These are phyloP conservation scores for Tulasnella sp. DNA, from an alignment of 768 basidiomycete genomes.

Conservation along the genomic window DNA sequence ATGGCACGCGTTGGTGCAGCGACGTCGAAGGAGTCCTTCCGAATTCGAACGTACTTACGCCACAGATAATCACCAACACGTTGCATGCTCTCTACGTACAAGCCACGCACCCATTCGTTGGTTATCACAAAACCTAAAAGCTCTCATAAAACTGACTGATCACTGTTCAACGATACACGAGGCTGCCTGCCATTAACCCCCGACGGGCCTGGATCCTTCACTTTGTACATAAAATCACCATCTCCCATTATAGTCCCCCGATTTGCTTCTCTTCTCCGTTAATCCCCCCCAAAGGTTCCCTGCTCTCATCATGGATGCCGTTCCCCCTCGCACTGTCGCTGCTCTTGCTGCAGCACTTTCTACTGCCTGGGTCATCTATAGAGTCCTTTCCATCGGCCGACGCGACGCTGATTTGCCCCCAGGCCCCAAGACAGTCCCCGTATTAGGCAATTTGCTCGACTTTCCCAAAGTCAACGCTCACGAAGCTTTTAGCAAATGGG, in stretches of 20 bases:
- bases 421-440: not conserved
- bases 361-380: not conserved
- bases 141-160: not conserved
- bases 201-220: not conserved
- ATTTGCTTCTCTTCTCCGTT: not conserved
- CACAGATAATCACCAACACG: not conserved
- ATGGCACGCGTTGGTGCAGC: no score
- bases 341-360: not conserved
- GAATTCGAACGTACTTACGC: not conserved
- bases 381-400: not conserved
- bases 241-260: not conserved
- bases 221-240: not conserved
- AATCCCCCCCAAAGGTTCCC: not conserved
- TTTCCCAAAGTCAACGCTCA: not conserved
- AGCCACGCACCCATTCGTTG: not conserved
- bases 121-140: not conserved
- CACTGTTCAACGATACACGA: not conserved
- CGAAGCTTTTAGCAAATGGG: not conserved
- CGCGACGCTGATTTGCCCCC: not conserved
- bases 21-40: no score
- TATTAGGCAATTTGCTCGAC: slow-evolving; percentile 5
- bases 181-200: not conserved
- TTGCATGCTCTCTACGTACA: not conserved
- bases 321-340: not conserved
- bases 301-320: not conserved